Percentiles rank a stretch among this genome's conserved stretches.
These are phyloP conservation scores for Orbilia blumenaviensis DNA, from an alignment of 2,329 filamentous ascomycete genomes.

Conservation along the genomic window DNA sequence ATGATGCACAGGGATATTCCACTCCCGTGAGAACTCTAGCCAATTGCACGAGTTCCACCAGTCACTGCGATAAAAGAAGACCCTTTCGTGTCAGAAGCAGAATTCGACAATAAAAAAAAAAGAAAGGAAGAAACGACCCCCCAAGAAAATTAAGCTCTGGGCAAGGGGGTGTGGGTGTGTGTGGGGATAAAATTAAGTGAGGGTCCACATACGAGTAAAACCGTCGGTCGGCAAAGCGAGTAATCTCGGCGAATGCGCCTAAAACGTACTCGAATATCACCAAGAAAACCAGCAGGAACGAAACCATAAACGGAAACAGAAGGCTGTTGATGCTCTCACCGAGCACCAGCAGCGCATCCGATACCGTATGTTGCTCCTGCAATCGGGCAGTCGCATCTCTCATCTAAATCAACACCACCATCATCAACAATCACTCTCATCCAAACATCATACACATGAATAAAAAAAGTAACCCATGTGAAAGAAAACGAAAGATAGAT, in stretches of 20 bases:
- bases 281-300: conserved; percentile 84
- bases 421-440: background rate
- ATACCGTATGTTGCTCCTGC: conserved; percentile 63
- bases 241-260: conserved; percentile 93
- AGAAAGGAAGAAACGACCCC: too few relatives aligned
- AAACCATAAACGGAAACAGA: conserved; percentile 94
- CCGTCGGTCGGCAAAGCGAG: conserved; percentile 88
- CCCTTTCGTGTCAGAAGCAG: conserved; percentile 51
- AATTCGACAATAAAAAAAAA: background rate
- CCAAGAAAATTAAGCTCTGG: too few relatives aligned
- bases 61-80: conserved; percentile 37
- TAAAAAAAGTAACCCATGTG: background rate
- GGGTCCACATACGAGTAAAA: conserved; percentile 79
- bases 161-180: background rate
- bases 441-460: background rate
- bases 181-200: too few relatives aligned
- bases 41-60: conserved; percentile 78
- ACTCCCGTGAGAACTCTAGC: conserved; percentile 95
- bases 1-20: conserved; percentile 97
- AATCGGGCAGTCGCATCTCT: conserved; percentile 64
- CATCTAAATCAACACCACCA: conserved; percentile 54
- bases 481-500: too few relatives aligned
- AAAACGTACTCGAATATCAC: conserved; percentile 98
- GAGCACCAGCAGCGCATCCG: conserved; percentile 80
- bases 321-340: conserved; percentile 90